These are phyloP conservation scores for Cryptococcus sp. DNA, from an alignment of 1,284 basidiomycete genomes.

Conservation along the genomic window DNA sequence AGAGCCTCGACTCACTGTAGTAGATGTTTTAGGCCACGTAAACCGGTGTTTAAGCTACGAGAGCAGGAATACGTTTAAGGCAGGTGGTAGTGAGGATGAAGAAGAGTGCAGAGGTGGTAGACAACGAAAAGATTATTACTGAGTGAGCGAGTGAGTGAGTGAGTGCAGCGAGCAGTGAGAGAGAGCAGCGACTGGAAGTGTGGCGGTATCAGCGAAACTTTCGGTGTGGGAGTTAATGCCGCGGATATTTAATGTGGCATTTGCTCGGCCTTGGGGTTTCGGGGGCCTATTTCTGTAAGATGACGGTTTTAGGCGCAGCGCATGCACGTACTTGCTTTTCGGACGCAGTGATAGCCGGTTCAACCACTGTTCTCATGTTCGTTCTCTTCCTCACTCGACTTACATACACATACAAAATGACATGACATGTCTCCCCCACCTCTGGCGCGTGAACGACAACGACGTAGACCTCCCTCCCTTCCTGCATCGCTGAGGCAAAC, in stretches of 20 bases:
- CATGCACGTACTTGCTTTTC: not conserved
- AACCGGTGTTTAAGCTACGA: slow-evolving; percentile 52
- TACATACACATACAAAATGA: not conserved
- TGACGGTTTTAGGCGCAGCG: not conserved
- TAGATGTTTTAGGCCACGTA: slow-evolving; percentile 39
- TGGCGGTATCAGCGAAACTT: not conserved
- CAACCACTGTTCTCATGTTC: not conserved
- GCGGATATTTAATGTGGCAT: no score
- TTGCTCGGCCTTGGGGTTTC: not conserved
- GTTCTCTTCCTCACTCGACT: not conserved
- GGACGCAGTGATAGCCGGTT: not conserved
- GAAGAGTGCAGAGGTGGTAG: not conserved
- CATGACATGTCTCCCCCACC: not conserved
- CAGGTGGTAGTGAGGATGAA: no score
- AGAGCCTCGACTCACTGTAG: slow-evolving; percentile 20
- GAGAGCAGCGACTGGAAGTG: not conserved
- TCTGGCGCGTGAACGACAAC: not conserved
- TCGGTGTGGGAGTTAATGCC: no score
- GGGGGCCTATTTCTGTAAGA: not conserved
- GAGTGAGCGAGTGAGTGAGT: not conserved
- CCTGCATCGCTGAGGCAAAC: no score
- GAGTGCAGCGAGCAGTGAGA: not conserved
- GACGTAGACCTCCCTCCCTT: not conserved
- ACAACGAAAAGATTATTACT: not conserved
- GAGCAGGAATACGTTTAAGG: slow-evolving; percentile 41